Evolutionary conservation across 169 alveolate genomes (phyloP).

Genomic region (Cryptosporidium ryanae): DNA sequence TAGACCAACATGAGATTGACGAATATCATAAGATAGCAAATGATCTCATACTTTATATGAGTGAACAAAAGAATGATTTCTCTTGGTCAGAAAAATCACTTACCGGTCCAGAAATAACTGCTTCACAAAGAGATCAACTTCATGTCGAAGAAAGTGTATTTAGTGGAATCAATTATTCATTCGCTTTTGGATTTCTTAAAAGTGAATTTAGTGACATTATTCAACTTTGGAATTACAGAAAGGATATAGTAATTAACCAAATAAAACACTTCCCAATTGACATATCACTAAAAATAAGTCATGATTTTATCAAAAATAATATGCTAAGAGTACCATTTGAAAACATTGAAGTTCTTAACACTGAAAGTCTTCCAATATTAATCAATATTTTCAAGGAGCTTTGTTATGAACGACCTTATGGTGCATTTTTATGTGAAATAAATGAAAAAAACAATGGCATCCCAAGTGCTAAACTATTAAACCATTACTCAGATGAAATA

Average conservation of each 20-base stretch:
- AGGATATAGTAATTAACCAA: not conserved
- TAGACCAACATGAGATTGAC: slow-evolving; percentile 11
- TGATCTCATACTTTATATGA: slow-evolving; percentile 31
- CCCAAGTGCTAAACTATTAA: slow-evolving; percentile 10
- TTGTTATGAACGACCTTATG: slow-evolving; percentile 46
- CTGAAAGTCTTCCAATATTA: not conserved
- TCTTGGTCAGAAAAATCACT: slow-evolving; percentile 70
- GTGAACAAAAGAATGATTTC: slow-evolving; percentile 18
- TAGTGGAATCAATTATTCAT: not conserved
- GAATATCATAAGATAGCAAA: not conserved
- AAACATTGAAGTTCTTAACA: not conserved
- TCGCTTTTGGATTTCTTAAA: slow-evolving; percentile 41
- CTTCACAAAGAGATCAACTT: not conserved
- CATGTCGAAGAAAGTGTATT: not conserved
- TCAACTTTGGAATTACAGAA: slow-evolving; percentile 49
- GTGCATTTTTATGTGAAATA: slow-evolving; percentile 56
- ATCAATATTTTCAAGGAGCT: slow-evolving; percentile 20
- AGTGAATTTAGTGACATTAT: not conserved
- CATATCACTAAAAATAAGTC: not conserved
- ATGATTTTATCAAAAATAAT: not conserved
- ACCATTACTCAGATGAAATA: not conserved
- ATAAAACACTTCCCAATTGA: slow-evolving; percentile 6
- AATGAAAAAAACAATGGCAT: slow-evolving; percentile 11
- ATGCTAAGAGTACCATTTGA: not conserved
- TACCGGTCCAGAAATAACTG: not conserved